Evolutionary conservation across 2,329 filamentous ascomycete species (phyloP).

Genomic region (Ceratocystis cacaofunesta): DNA sequence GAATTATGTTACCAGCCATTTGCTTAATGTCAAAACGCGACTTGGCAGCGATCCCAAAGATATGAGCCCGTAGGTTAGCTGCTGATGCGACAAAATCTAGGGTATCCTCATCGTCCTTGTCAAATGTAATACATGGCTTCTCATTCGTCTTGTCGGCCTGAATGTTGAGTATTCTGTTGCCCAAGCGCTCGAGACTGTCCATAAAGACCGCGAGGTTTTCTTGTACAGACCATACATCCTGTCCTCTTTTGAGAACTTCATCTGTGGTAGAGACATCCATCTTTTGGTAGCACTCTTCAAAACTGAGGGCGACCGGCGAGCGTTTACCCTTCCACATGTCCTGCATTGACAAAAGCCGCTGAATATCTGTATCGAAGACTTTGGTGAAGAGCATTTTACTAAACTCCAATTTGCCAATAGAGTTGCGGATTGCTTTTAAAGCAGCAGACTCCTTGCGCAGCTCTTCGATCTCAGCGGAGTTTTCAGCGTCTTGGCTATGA

Average conservation of each 20-base stretch:
- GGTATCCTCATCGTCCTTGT: slow-evolving; percentile 93
- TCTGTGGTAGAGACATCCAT: slow-evolving; percentile 32
- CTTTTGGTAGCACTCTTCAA: slow-evolving; percentile 42
- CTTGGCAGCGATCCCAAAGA: slow-evolving; percentile 80
- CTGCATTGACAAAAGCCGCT: slow-evolving; percentile 69
- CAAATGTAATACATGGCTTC: slow-evolving; percentile 63
- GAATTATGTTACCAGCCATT: slow-evolving; percentile 98
- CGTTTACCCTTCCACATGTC: slow-evolving; percentile 89
- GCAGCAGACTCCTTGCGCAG: slow-evolving; percentile 70
- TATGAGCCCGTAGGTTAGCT: slow-evolving; percentile 71
- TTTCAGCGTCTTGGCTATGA: slow-evolving; percentile 64
- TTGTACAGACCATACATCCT: slow-evolving; percentile 62
- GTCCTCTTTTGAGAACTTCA: slow-evolving; percentile 47
- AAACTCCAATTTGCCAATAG: slow-evolving; percentile 67
- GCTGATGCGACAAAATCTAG: slow-evolving; percentile 86
- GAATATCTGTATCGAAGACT: slow-evolving; percentile 75
- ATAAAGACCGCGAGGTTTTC: slow-evolving; percentile 80
- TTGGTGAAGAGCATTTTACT: slow-evolving; percentile 76
- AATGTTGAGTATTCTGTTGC: slow-evolving; percentile 53
- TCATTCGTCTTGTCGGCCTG: slow-evolving; percentile 37
- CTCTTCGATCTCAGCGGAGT: slow-evolving; percentile 77
- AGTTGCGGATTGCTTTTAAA: slow-evolving; percentile 64
- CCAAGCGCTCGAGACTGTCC: slow-evolving; percentile 66
- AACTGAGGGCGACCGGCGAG: slow-evolving; percentile 59
- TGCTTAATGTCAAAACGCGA: slow-evolving; percentile 96